A percentile compares a stretch with the other conserved stretches of the same genome.
These are phyloP conservation scores for Wallemia ichthyophaga DNA, from an alignment of 1,284 basidiomycete species.

Conservation along the genomic window DNA sequence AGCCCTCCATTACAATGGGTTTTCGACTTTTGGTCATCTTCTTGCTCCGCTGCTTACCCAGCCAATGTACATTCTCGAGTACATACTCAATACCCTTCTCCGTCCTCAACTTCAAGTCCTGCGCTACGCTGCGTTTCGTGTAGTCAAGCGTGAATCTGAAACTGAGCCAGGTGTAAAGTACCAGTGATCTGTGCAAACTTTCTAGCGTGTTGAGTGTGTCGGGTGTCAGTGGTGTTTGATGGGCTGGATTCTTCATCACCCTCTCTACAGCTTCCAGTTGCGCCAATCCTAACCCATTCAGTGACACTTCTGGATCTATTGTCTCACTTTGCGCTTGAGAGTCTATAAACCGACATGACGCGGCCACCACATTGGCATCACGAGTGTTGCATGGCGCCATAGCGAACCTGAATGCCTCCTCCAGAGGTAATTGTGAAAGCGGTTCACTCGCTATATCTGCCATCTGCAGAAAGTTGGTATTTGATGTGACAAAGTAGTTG, in stretches of 20 bases:
- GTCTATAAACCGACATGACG: constrained; percentile 15
- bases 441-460: constrained; percentile 17
- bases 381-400: constrained; percentile 20
- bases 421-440: constrained; percentile 17
- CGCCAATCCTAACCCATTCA: constrained; percentile 18
- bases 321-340: constrained; percentile 15
- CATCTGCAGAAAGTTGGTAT: constrained; percentile 15
- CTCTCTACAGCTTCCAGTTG: constrained; percentile 21
- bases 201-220: constrained; percentile 29
- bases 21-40: background rate
- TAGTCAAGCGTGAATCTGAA: constrained; percentile 34
- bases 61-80: background rate
- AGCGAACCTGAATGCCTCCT: constrained; percentile 23
- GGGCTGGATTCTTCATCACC: constrained; percentile 9
- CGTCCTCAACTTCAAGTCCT: background rate
- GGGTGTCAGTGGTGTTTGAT: constrained; percentile 7
- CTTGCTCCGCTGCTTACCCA: background rate
- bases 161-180: constrained; percentile 61
- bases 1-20: background rate
- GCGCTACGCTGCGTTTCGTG: background rate
- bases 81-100: background rate
- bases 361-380: constrained; percentile 16
- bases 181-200: constrained; percentile 45
- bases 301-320: constrained; percentile 16
- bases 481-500: constrained; percentile 19